Conservation (phyloP, 2,329 filamentous ascomycete species). For the Gliomastix tumulicola region DNA sequence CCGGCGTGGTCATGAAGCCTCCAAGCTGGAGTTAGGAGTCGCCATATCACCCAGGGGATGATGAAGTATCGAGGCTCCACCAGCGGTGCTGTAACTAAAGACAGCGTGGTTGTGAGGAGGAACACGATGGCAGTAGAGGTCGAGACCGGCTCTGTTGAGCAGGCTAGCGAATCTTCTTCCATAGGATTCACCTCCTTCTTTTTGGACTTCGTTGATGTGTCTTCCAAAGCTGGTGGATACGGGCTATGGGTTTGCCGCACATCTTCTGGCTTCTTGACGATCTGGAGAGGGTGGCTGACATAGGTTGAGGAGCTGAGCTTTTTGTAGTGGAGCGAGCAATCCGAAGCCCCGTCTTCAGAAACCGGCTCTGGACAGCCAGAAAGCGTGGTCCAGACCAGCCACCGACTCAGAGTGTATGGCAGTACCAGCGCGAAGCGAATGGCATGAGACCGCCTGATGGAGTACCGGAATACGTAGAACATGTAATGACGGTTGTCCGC, state of each 20-base stretch:
- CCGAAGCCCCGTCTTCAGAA: not conserved
- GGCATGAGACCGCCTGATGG: constrained; percentile 57
- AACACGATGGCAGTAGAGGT: constrained; percentile 49
- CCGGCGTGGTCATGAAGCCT: constrained; percentile 2
- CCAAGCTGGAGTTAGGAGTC: constrained; percentile 64
- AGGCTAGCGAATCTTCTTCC: constrained; percentile 16
- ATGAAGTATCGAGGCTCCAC: constrained; percentile 97
- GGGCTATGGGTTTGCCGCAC: not conserved
- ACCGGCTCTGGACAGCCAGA: too few relatives aligned
- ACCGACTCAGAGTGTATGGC: constrained; percentile 65
- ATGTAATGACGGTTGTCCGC: constrained; percentile 97
- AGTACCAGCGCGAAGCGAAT: constrained; percentile 62
- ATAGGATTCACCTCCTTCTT: constrained; percentile 12
- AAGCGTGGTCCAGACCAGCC: constrained; percentile 59
- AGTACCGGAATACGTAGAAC: constrained; percentile 90
- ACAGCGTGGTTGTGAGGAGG: constrained; percentile 65
- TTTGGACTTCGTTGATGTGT: not conserved
- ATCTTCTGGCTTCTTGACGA: not conserved
- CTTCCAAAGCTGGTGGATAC: constrained; percentile 4
- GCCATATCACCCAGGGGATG: constrained; percentile 89
- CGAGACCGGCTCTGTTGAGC: constrained; percentile 22
- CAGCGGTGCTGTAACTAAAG: constrained; percentile 79
- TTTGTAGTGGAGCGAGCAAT: too few relatives aligned
- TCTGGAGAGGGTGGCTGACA: not conserved
- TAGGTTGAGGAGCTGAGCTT: not conserved